Evolutionary conservation across 495 filamentous ascomycete species (phyloP), one percentile per base, ranked within the genome.

Genomic region (Trichoderma virens): DNA sequence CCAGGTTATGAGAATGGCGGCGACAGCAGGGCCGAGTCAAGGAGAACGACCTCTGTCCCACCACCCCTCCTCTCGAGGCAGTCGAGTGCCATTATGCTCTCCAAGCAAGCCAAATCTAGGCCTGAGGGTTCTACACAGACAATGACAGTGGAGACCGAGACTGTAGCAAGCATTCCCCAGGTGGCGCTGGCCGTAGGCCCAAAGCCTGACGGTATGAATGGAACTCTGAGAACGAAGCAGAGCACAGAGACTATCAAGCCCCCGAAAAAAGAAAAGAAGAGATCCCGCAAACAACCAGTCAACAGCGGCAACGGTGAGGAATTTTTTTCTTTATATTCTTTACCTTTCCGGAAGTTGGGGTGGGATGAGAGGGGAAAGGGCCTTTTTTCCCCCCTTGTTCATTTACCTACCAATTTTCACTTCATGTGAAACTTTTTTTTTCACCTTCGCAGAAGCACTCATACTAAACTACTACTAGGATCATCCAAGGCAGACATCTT

Each of bases 101-200:
- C 75, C 54, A 80, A 75, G 67, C 78, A 76, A 64, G 69, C 67
- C 23, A 82, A 78, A 78, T 83, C 38, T 85, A 91, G 76, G 79
- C 83, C 34, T 72, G 93, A 97, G 71, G 86, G 85, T 11, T 88
- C 91, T 16, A 84, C 90, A 34, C 87, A 88, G 69, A 96, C 91
- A 68, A 98, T 98, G 94, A 97, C 90, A 41, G 93, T 98, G 14
- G 94, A 98, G 76, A 98, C 94, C 4, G 94, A 98, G 78, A 95
- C 92, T 5, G 95, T 98, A 60, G 89, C 84, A 38, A 93, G 94
- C 18, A 90, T 97, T 38, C 92, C 91, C 6, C 93, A 95, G 70
- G 86, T 95, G n/a, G 88, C 90, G 14, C 74, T 95, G 34, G 86
- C 87, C 28, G 83, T 88, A 30, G 88, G 82, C 16, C 78, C 83